Base-by-base conservation (phyloP, 2,329 filamentous ascomycete species). In the Akanthomyces muscarius region DNA sequence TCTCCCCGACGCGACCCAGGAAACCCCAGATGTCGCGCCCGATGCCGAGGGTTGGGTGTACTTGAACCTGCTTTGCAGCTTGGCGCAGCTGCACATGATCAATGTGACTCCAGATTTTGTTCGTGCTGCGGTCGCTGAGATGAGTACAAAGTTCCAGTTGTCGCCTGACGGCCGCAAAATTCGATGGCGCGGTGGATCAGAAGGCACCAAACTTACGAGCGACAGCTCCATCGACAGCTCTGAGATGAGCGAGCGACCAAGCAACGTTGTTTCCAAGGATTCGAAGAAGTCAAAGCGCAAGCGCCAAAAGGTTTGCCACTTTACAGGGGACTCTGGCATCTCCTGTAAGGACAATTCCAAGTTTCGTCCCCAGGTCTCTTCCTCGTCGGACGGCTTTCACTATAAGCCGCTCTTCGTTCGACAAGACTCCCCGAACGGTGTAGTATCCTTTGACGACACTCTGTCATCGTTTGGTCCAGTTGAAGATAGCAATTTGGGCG, bases 41-140 rank as follows among this genome's bases (percentile, higher is more conserved):
- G 87, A 89, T 61, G 80, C 81, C 0, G 86, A 92, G 30, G 90
- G 90, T 5, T 95, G 91, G 91, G 86, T 94, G 0, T 94, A 93
- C 68, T 77, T 95, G 7, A 95, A 95, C 68, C 76, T 96, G 1
- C 80, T 96, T 1, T 87, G 88, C 71, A 92, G 89, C 70, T 83
- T 96, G 79, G 91, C 92, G 0, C 91, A 96, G 74, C 77, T 96
- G 21, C 91, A 96, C 69, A 94, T 92, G 0, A 82, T 95, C 68
- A 93, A 92, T 64, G 91, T 96, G 1, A 92, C 91, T 0, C 82
- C 88, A 0, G 86, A 89, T 33, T 94, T 94, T 69, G 86, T 95
- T 45, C 87, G 89, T 63, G 84, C 84, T 42, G 89, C 92, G 0
- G 81, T 96, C 1, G 78, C 80, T 0, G 86, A 89, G 56, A 84